These are phyloP conservation scores for Berberis vulgaris DNA, from an alignment of 164 flowering plant genomes.

Conservation along the genomic window DNA sequence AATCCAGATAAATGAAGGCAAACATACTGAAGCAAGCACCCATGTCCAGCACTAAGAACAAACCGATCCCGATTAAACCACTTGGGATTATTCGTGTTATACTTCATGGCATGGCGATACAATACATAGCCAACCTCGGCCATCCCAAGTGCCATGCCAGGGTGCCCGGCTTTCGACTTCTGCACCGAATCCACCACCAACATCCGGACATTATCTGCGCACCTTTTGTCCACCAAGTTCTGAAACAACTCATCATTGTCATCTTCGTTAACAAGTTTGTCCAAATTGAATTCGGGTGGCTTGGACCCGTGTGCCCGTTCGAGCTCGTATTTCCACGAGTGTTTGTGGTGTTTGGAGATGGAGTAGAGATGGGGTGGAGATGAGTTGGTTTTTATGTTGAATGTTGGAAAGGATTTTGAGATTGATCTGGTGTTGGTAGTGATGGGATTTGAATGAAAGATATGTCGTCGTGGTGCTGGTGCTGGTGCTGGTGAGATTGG, in stretches of 20 bases:
- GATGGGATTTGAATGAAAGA: not conserved
- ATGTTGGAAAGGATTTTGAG: not conserved
- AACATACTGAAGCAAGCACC: constrained; percentile 43
- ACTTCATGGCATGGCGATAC: constrained; percentile 34
- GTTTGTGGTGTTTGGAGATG: constrained; percentile 20
- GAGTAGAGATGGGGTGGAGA: not conserved
- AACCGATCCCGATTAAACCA: constrained; percentile 54
- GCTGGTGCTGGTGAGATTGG: constrained; percentile 1
- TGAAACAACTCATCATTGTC: constrained; percentile 23
- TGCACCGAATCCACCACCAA: constrained; percentile 38
- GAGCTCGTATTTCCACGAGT: constrained; percentile 32
- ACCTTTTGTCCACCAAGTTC: constrained; percentile 26
- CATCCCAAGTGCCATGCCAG: constrained; percentile 49
- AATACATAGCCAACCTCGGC: constrained; percentile 35
- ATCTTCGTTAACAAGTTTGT: constrained; percentile 8
- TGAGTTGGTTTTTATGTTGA: constrained; percentile 6
- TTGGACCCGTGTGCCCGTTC: constrained; percentile 12
- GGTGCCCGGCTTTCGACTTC: constrained; percentile 38
- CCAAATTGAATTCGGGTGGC: not conserved
- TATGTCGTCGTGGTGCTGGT: not conserved
- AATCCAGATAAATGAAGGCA: constrained; percentile 43
- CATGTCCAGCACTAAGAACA: constrained; percentile 48
- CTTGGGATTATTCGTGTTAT: constrained; percentile 35
- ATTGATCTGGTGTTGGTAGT: not conserved
- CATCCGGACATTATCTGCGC: constrained; percentile 45